Conservation (phyloP, 768 basidiomycete genomes). For the Phylloporus sp. region DNA sequence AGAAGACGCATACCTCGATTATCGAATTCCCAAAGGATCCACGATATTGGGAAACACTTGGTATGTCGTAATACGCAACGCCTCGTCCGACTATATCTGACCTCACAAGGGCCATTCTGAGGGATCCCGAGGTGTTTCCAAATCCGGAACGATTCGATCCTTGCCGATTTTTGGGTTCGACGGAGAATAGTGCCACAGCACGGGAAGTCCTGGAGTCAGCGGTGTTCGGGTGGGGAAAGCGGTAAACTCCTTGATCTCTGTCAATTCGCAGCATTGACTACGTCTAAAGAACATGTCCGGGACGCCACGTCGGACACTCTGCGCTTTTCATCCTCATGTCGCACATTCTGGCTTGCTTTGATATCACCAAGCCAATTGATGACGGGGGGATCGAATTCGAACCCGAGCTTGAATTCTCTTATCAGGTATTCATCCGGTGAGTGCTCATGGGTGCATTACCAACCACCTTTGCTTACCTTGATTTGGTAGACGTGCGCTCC, state of each 20-base stretch:
- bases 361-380: background rate
- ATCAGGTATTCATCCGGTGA: background rate
- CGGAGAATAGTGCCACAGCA: background rate
- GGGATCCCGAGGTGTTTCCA: conserved; percentile 14
- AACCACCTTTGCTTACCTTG: background rate
- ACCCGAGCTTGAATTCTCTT: background rate
- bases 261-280: background rate
- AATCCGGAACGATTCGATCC: conserved; percentile 22
- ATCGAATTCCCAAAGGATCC: conserved; percentile 1
- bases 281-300: background rate
- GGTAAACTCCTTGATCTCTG: background rate
- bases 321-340: background rate
- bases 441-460: background rate
- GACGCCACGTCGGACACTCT: conserved; percentile 1
- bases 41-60: background rate
- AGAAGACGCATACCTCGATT: conserved; percentile 25
- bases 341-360: background rate
- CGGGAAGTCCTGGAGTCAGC: background rate
- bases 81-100: background rate
- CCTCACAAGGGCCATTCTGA: conserved; percentile 17
- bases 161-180: conserved; percentile 10
- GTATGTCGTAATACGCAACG: conserved; percentile 4
- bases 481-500: background rate
- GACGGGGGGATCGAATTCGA: background rate
- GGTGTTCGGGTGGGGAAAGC: conserved; percentile 3